Evolutionary conservation across 495 filamentous ascomycete genomes (phyloP).

Genomic region (Aspergillus sparsus): DNA sequence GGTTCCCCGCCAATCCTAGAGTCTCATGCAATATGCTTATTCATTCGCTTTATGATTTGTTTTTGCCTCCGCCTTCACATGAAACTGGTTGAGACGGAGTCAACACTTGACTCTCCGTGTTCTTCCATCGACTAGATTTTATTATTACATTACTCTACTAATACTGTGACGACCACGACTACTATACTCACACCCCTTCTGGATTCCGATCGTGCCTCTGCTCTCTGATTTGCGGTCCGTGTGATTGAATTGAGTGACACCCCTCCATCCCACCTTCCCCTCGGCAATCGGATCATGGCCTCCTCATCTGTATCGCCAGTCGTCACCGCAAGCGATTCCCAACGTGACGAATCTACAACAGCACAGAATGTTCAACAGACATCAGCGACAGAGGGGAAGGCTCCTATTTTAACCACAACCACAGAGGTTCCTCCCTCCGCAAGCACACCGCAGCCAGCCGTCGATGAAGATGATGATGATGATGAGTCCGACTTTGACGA

Average conservation of each 20-base stretch:
- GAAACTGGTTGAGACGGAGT: neutral
- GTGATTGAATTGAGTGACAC: neutral
- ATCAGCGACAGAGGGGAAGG: slow-evolving; percentile 7
- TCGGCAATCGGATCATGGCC: slow-evolving; percentile 19
- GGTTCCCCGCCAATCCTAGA: slow-evolving; percentile 3
- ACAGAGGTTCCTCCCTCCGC: slow-evolving; percentile 2
- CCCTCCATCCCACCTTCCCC: neutral
- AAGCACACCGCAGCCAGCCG: neutral
- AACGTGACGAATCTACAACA: slow-evolving; percentile 2
- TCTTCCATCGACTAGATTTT: neutral
- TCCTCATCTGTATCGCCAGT: slow-evolving; percentile 20
- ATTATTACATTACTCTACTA: too few species aligned
- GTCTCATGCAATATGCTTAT: neutral
- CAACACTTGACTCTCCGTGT: neutral
- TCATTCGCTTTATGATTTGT: neutral
- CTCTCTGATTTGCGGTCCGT: slow-evolving; percentile 4
- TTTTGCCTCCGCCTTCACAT: slow-evolving; percentile 4
- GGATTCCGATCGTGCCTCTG: neutral
- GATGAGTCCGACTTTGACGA: slow-evolving; percentile 77
- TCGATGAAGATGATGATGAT: slow-evolving; percentile 30
- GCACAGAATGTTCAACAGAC: slow-evolving; percentile 9
- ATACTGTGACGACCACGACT: too few species aligned
- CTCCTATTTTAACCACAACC: slow-evolving; percentile 14
- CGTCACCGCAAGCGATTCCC: slow-evolving; percentile 8
- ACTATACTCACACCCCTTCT: neutral